Percentiles rank a stretch among this genome's conserved stretches.
Conservation (phyloP, 345 rosid species). For the Dovyalis caffra region DNA sequence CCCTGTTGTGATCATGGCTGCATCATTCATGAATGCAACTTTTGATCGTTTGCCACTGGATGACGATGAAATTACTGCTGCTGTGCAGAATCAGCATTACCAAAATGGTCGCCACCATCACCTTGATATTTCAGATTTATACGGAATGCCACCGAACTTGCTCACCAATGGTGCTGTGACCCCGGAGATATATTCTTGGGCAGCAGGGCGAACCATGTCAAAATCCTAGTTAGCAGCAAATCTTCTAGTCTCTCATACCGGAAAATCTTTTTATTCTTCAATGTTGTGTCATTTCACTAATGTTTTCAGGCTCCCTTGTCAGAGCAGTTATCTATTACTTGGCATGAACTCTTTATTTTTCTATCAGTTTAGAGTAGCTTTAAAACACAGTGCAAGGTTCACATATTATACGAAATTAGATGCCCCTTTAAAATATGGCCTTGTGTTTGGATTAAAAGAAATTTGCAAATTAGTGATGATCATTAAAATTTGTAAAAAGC, state of each 20-base stretch:
- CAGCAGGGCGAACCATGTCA: conserved; percentile 44
- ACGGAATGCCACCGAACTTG: conserved; percentile 70
- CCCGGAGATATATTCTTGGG: conserved; percentile 72
- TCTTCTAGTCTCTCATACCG: neutral
- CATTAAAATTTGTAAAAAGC: neutral
- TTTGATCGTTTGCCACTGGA: conserved; percentile 87
- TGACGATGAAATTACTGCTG: conserved; percentile 55
- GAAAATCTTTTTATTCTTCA: neutral
- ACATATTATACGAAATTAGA: neutral
- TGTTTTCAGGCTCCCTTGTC: neutral
- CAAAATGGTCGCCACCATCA: conserved; percentile 59
- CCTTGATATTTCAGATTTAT: conserved; percentile 54
- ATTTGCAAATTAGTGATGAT: neutral
- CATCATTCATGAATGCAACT: conserved; percentile 89
- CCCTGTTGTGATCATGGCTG: conserved; percentile 86
- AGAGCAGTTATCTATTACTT: neutral
- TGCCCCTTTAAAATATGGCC: neutral
- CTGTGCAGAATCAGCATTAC: conserved; percentile 51
- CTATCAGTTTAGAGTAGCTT: neutral
- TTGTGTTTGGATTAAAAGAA: neutral
- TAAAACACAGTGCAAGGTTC: neutral
- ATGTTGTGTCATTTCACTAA: neutral
- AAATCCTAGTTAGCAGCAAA: conserved; percentile 30
- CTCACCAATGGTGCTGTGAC: conserved; percentile 48
- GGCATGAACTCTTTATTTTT: neutral